A percentile compares a stretch with the other conserved stretches of the same genome.
Evolutionary conservation across 148 eudicot genomes (phyloP).

Genomic region (Chenopodium quinoa): DNA sequence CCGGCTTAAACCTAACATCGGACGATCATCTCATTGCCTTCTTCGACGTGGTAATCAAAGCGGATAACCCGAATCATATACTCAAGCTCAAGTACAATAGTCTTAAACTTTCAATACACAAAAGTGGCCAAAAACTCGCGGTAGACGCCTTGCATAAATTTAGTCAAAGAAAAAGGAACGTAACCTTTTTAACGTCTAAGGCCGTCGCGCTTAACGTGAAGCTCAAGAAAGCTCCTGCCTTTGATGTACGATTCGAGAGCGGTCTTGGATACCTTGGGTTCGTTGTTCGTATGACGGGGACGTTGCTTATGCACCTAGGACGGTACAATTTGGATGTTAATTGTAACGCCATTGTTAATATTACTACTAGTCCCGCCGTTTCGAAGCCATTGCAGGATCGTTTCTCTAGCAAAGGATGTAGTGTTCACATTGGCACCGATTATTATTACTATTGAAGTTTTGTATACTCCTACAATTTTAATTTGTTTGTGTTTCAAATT

Average conservation of each 20-base stretch:
- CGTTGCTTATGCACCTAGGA: background rate
- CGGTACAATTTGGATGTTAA: constrained; percentile 10
- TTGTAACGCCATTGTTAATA: constrained; percentile 25
- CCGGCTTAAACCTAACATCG: constrained; percentile 30
- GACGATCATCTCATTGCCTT: constrained; percentile 27
- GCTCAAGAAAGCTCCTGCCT: background rate
- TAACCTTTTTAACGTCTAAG: background rate
- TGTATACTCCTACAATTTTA: no score
- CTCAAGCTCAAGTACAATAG: constrained; percentile 5
- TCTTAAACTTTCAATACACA: constrained; percentile 11
- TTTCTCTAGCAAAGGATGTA: background rate
- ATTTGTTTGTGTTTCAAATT: no score
- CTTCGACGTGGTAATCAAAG: constrained; percentile 22
- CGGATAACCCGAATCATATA: constrained; percentile 26
- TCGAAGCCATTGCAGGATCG: no score
- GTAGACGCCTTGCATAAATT: constrained; percentile 9
- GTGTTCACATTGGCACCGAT: no score
- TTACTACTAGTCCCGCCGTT: background rate
- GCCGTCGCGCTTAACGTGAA: constrained; percentile 11
- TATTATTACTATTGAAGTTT: no score
- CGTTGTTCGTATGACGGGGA: constrained; percentile 18
- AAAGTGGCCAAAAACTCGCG: constrained; percentile 17
- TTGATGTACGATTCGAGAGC: constrained; percentile 17
- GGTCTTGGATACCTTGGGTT: constrained; percentile 18
- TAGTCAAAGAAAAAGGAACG: background rate